Conservation (phyloP, 768 basidiomycete species). For the Suillus ampliporus region DNA sequence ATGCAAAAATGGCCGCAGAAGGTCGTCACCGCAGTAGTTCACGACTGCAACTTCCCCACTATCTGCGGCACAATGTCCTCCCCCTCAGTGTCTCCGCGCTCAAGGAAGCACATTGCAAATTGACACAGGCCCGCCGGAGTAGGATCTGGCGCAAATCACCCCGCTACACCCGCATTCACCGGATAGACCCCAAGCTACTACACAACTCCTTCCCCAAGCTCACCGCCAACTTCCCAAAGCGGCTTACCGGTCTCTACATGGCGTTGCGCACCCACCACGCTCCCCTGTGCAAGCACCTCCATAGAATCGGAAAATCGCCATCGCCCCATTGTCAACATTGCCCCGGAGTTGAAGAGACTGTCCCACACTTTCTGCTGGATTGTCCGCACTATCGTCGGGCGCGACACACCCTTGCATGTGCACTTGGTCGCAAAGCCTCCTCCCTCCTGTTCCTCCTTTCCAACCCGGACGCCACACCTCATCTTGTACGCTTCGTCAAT, state of each 20-base stretch:
- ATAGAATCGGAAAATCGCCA: slow-evolving; percentile 29
- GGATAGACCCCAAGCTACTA: neutral
- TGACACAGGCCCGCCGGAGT: neutral
- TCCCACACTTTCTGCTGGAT: too few species aligned
- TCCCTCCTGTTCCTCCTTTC: too few species aligned
- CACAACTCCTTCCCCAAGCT: neutral
- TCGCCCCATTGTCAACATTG: too few species aligned
- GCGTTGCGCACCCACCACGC: slow-evolving; percentile 39
- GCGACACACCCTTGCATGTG: too few species aligned
- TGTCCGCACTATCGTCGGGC: too few species aligned
- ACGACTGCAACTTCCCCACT: neutral
- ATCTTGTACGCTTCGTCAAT: too few species aligned
- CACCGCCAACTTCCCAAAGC: slow-evolving; percentile 12
- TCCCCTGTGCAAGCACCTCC: slow-evolving; percentile 36
- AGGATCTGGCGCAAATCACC: slow-evolving; percentile 10
- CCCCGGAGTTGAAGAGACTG: too few species aligned
- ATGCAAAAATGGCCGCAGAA: neutral
- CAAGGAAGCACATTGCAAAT: neutral
- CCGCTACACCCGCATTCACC: neutral
- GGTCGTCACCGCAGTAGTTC: neutral
- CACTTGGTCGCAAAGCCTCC: too few species aligned
- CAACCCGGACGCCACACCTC: too few species aligned
- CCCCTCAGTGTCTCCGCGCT: neutral
- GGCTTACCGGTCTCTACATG: slow-evolving; percentile 28
- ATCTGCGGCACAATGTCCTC: neutral